Conservation (phyloP, 768 basidiomycete genomes). For the Podaxis mareebaensis region DNA sequence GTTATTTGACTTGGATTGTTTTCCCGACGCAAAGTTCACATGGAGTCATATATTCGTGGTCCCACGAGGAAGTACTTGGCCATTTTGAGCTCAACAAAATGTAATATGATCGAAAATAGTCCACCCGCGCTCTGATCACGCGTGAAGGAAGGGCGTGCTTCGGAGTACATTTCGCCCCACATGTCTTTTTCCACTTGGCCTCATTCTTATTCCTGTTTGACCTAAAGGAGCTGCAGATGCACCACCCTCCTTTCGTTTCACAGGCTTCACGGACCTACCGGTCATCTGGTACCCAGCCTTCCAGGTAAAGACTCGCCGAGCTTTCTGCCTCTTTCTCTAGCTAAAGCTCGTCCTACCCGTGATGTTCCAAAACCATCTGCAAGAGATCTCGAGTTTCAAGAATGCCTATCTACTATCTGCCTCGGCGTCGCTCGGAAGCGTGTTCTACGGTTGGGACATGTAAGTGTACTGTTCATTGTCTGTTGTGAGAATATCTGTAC, state of each 20-base stretch:
- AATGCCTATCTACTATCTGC: constrained; percentile 47
- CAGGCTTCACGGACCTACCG: neutral
- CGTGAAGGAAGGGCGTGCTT: neutral
- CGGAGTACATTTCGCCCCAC: neutral
- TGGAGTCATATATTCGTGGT: neutral
- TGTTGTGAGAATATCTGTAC: constrained; percentile 1
- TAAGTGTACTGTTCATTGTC: constrained; percentile 18
- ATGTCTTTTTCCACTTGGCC: neutral
- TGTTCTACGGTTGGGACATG: constrained; percentile 53
- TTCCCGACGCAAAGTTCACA: neutral
- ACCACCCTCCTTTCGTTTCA: neutral
- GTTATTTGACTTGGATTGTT: neutral
- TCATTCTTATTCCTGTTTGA: neutral
- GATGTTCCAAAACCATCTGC: constrained; percentile 27
- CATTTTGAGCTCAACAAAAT: no score
- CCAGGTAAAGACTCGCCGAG: neutral
- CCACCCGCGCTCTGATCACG: neutral
- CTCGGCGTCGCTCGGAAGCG: constrained; percentile 47
- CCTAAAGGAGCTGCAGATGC: neutral
- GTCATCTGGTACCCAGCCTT: neutral
- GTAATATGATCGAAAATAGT: no score
- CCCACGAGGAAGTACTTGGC: no score
- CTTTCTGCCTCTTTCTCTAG: neutral
- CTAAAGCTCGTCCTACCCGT: constrained; percentile 14
- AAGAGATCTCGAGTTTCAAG: constrained; percentile 31